Conservation (phyloP, 768 basidiomycete genomes). For the Trametes meyenii region DNA sequence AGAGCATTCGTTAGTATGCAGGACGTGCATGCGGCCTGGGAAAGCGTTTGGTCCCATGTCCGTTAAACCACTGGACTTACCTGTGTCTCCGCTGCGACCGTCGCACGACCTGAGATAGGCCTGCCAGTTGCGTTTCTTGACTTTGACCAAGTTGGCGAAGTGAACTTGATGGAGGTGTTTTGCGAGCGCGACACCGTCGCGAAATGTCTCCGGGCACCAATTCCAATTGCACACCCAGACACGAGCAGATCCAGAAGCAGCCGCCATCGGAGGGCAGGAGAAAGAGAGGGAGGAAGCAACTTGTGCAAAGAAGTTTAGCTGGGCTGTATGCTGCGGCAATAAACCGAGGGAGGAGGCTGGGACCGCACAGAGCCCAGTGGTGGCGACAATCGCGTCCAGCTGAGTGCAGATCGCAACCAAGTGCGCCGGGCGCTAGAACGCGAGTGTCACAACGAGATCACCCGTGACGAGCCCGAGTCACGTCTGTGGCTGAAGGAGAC, state of each 20-base stretch:
- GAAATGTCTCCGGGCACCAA: slow-evolving; percentile 20
- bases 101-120: slow-evolving; percentile 15
- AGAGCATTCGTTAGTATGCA: too few relatives aligned
- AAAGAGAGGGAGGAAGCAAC: background rate
- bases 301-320: background rate
- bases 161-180: slow-evolving; percentile 16
- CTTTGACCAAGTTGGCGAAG: slow-evolving; percentile 13
- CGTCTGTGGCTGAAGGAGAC: too few relatives aligned
- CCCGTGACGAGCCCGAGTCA: too few relatives aligned
- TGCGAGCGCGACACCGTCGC: slow-evolving; percentile 1
- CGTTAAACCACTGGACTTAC: slow-evolving; percentile 6
- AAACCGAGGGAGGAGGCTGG: background rate
- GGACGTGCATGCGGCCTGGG: background rate
- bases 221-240: slow-evolving; percentile 25
- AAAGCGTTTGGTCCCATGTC: background rate
- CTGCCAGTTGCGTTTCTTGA: slow-evolving; percentile 16
- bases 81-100: slow-evolving; percentile 18
- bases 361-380: too few relatives aligned
- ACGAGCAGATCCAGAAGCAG: background rate
- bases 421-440: too few relatives aligned
- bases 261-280: background rate
- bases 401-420: too few relatives aligned
- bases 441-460: too few relatives aligned
- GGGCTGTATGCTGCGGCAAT: background rate
- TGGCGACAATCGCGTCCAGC: too few relatives aligned